Evolutionary conservation across 148 eudicot genomes (phyloP), one percentile per base, ranked within the genome.

Genomic region (Spergularia bocconei): DNA sequence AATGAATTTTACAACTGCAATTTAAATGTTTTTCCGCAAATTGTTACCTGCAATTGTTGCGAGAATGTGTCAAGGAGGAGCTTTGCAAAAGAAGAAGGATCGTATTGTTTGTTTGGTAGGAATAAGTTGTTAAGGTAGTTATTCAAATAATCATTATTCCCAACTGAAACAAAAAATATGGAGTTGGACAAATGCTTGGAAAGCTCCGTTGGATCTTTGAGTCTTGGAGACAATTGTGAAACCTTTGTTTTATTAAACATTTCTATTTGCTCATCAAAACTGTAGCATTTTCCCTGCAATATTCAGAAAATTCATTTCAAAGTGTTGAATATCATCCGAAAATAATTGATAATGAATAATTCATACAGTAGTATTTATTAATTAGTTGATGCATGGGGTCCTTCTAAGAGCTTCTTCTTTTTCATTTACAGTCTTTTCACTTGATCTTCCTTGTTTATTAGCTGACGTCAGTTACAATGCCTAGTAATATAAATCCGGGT

Each of bases 231-330:
- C 67, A 87, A 50, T 8, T 80, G 62, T 4, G 14, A 10, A 23
- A 82, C 19, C 11, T 89, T 78, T 50, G 87, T 87, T 21, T 14
- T 5, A 7, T 71, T 61, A 51, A 91, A 87, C 50, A 81, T 38
- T 2, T 63, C 75, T 1, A 91, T 72, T 72, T 91, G 96, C 11
- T 78, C 81, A 12, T 60, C 85, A 38, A 91, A 82, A 74, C 76
- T 77, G 58, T 87, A 79, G 87, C 91, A 87, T 66, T 71, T 57
- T 2, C 92, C 92, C 91, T 88, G 80, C 70, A 74, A 78, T 41
- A 75, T 5, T 13, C 5, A 58, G n/a, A n/a, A n/a, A n/a, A n/a
- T n/a, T n/a, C n/a, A n/a, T n/a, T n/a, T n/a, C n/a, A n/a, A n/a
- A n/a, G n/a, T n/a, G n/a, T n/a, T n/a, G n/a, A n/a, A n/a, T n/a